Base-by-base conservation (phyloP, 2,329 filamentous ascomycete genomes). In the Aspergillus luchuensis region DNA sequence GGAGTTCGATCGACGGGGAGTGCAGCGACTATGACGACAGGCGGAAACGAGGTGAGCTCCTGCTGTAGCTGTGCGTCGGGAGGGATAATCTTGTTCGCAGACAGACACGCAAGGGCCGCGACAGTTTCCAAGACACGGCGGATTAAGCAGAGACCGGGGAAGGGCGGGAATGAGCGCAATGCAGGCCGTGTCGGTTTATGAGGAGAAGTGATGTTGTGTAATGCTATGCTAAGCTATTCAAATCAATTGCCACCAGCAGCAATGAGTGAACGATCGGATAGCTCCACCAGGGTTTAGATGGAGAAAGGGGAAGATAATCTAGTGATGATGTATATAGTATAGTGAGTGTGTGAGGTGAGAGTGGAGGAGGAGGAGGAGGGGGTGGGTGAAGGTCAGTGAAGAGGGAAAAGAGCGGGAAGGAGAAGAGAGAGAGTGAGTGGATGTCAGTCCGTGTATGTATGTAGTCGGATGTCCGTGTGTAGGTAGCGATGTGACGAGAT, bases 231-330 rank as follows among this genome's bases (percentile, higher is more conserved):
- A 30, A 19, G 50, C 19, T 21, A 23, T 15, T 28, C 19, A 6
- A 21, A 28, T 45, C 28, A 63, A 67, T 72, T 71, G 71, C 69
- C 69, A 73, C 71, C 71, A 65, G 68, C 63, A 70, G 69, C 67
- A 72, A 71, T 69, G 63, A 72, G 69, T 70, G 63, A 66, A 65
- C 58, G 58, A 66, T 49, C 49, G 56, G 45, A 57, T 28, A 28
- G 52, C 48, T 54, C 58, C 58, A 63, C 21, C n/a, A 59, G 38
- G 48, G 53, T 63, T 28, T 28, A 30, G 51, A 52, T 52, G 53
- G 30, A 55, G 41, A 48, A 15, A 43, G 25, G 25, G 58, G 43
- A 56, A 36, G 23, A 53, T 36, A 25, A 28, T 45, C 23, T 50
- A 13, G 36, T 45, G 41, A 39, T 28, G 48, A 23, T 17, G 30